Evolutionary conservation across 306 rosid species (phyloP).

Genomic region (Prunus mongolica): DNA sequence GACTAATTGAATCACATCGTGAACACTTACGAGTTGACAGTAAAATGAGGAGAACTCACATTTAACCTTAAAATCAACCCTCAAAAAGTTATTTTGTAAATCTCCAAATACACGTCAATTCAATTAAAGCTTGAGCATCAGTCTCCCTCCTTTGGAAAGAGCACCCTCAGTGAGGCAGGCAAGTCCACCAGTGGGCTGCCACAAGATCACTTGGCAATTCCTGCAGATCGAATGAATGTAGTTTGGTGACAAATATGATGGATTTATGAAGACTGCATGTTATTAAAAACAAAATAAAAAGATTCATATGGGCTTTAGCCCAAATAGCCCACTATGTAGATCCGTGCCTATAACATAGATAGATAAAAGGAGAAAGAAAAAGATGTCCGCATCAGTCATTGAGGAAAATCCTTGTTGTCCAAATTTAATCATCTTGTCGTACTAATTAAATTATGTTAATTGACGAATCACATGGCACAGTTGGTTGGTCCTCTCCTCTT

Average conservation of each 20-base stretch:
- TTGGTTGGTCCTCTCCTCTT: neutral
- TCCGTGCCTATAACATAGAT: no score
- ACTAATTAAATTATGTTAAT: no score
- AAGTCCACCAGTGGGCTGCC: slow-evolving; percentile 52
- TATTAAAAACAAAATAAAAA: no score
- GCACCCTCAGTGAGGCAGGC: slow-evolving; percentile 51
- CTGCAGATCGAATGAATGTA: slow-evolving; percentile 14
- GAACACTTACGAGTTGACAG: no score
- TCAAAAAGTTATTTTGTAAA: neutral
- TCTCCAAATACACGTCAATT: neutral
- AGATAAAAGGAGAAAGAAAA: neutral
- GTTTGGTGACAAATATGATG: no score
- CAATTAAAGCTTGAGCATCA: neutral
- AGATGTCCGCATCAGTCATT: neutral
- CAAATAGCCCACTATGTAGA: no score
- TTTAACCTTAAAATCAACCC: neutral
- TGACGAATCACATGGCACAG: neutral
- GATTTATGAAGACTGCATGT: no score
- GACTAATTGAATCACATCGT: no score
- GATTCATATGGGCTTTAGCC: no score
- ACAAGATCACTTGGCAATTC: slow-evolving; percentile 38
- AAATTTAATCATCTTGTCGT: neutral
- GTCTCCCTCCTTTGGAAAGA: slow-evolving; percentile 43
- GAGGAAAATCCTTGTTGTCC: neutral
- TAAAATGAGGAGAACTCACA: neutral